Evolutionary conservation across 257 asterid species (phyloP), one percentile per base, ranked within the genome.

Genomic region (Solanum corneliomulleri): DNA sequence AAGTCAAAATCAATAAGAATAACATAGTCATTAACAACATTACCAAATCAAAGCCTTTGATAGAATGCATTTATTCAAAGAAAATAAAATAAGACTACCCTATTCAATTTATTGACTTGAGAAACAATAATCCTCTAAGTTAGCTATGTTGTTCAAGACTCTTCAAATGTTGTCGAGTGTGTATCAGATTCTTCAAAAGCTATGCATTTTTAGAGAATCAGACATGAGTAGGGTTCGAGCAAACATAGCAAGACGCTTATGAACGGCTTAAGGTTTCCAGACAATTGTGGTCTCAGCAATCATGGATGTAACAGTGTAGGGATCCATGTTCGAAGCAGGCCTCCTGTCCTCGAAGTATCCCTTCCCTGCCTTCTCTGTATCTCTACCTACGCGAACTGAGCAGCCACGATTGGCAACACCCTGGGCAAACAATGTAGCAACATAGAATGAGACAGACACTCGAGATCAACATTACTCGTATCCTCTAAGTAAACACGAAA

Each of bases 271-370:
- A 60, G 87, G 87, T 89, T 93, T 94, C 88, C 94, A 91, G 13
- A 96, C 90, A 49, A 96, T 87, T 74, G 99, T 96, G 47, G 98
- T 96, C 90, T 96, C 96, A 16, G 98, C 98, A 84, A 96, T 95
- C 99, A 96, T 95, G 29, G 97, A 91, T 58, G 99, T 96, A 60
- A 96, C 98, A 6, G 90, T 60, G n/a, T 95, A 96, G 0, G 99
- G 99, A 85, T 96, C 99, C 99, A 96, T 96, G 91, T 95, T 96
- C 0, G 99, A 96, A 77, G 99, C 95, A 4, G 99, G 99, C 92
- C 99, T 92, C 84, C 98, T 88, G 88, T 96, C 98, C 91, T 96
- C 99, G 12, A 96, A 96, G 91, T 96, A 96, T 2, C 99, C 99
- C 88, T 96, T 96, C 56, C 98, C 99, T 14, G 93, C 98, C 81